phyloP scores from a whole-genome alignment of 768 basidiomycete species.

The Hericium erinaceus region DNA sequence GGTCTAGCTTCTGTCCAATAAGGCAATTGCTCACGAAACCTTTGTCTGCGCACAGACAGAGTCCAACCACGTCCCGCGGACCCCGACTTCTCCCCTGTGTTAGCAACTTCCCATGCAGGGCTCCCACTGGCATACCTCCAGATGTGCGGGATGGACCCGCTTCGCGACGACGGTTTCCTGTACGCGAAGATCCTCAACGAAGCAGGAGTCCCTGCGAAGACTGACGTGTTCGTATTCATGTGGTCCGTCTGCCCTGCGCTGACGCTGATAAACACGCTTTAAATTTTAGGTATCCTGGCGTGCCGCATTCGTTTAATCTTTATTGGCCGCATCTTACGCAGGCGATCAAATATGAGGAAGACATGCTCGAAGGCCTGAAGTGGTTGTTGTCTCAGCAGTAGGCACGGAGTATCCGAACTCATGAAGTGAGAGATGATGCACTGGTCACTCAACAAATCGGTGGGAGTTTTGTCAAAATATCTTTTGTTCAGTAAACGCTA shows the following conservation, averaged over 20 bases:
- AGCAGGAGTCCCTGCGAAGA: background rate
- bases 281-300: slow-evolving; percentile 2
- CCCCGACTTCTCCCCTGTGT: background rate
- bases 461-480: too few relatives aligned
- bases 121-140: background rate
- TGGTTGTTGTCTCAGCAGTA: background rate
- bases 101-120: background rate
- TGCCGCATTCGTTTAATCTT: slow-evolving; percentile 1
- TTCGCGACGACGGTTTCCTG: slow-evolving; percentile 2
- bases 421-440: too few relatives aligned
- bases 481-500: too few relatives aligned
- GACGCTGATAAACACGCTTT: background rate
- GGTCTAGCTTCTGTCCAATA: background rate
- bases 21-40: too few relatives aligned
- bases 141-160: background rate
- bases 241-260: background rate
- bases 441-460: too few relatives aligned
- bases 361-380: background rate
- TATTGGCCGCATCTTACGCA: background rate
- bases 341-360: background rate
- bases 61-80: background rate
- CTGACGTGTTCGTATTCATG: background rate
- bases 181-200: background rate
- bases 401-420: background rate
- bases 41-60: background rate